These are phyloP conservation scores for Pestalotiopsis sp. DNA, from an alignment of 2,329 filamentous ascomycete species.

Conservation along the genomic window DNA sequence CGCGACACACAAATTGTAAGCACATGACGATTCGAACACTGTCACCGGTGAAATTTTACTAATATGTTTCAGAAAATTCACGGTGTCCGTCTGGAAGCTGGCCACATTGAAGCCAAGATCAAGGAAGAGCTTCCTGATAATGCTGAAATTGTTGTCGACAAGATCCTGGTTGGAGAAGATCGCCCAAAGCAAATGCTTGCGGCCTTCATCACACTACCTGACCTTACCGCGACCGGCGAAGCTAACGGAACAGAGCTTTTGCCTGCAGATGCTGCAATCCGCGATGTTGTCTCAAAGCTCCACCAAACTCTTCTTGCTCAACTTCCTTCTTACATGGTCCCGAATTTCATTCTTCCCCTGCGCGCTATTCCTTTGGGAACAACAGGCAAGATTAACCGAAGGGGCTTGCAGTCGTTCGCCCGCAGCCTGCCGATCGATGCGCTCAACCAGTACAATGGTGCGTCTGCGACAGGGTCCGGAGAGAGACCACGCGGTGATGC, in stretches of 20 bases:
- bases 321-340: constrained; percentile 11
- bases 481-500: constrained; percentile 2
- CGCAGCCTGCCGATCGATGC: not conserved
- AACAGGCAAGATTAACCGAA: constrained; percentile 8
- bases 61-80: constrained; percentile 1
- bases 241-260: not conserved
- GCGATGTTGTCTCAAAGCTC: constrained; percentile 8
- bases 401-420: constrained; percentile 7
- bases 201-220: constrained; percentile 10
- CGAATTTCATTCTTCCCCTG: constrained; percentile 8
- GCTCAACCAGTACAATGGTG: constrained; percentile 10
- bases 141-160: constrained; percentile 8
- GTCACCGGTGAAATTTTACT: not conserved
- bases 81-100: constrained; percentile 9
- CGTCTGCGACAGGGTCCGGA: not conserved
- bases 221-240: not conserved
- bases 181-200: constrained; percentile 11
- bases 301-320: constrained; percentile 7
- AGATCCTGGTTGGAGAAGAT: constrained; percentile 9
- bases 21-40: not conserved
- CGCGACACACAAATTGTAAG: constrained; percentile 18
- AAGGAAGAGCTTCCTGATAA: constrained; percentile 9
- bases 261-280: not conserved
- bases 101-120: constrained; percentile 12
- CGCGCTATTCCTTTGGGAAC: constrained; percentile 8